Conservation (phyloP, 805 yeast species). For the Myxozyma vanderwaltii region DNA sequence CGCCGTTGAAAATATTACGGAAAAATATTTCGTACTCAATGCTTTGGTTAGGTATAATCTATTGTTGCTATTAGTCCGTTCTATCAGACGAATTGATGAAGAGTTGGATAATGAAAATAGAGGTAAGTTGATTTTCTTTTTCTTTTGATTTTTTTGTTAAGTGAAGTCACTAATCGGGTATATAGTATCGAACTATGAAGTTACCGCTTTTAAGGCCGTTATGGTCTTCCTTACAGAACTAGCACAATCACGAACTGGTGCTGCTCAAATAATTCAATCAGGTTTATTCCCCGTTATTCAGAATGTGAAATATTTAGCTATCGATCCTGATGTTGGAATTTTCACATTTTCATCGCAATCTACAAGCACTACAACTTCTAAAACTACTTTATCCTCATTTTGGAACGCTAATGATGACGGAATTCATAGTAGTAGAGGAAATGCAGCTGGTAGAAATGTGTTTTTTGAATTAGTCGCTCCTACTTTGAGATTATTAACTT, state of each 20-base stretch:
- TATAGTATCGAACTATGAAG: slow-evolving; percentile 63
- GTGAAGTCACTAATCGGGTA: neutral
- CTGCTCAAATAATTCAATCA: slow-evolving; percentile 71
- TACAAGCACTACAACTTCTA: neutral
- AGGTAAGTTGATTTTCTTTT: slow-evolving; percentile 7
- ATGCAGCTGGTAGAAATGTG: slow-evolving; percentile 19
- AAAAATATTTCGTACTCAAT: slow-evolving; percentile 60
- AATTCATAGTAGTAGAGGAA: neutral
- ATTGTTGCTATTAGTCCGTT: slow-evolving; percentile 62
- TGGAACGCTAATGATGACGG: slow-evolving; percentile 13
- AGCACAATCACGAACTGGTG: slow-evolving; percentile 76
- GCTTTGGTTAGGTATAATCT: slow-evolving; percentile 66
- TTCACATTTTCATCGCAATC: slow-evolving; percentile 36
- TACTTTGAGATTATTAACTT: slow-evolving; percentile 25
- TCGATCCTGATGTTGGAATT: slow-evolving; percentile 81
- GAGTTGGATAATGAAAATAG: slow-evolving; percentile 44
- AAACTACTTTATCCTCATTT: slow-evolving; percentile 12
- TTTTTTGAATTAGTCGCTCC: slow-evolving; percentile 33
- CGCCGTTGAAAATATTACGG: slow-evolving; percentile 54
- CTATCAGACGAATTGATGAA: slow-evolving; percentile 70
- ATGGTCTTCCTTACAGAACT: slow-evolving; percentile 69
- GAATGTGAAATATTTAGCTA: slow-evolving; percentile 56
- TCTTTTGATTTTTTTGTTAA: neutral
- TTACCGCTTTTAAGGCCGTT: slow-evolving; percentile 74
- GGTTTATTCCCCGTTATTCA: slow-evolving; percentile 67